Evolutionary conservation across 2,329 filamentous ascomycete genomes (phyloP).

Genomic region (Trichophyton mentagrophytes): DNA sequence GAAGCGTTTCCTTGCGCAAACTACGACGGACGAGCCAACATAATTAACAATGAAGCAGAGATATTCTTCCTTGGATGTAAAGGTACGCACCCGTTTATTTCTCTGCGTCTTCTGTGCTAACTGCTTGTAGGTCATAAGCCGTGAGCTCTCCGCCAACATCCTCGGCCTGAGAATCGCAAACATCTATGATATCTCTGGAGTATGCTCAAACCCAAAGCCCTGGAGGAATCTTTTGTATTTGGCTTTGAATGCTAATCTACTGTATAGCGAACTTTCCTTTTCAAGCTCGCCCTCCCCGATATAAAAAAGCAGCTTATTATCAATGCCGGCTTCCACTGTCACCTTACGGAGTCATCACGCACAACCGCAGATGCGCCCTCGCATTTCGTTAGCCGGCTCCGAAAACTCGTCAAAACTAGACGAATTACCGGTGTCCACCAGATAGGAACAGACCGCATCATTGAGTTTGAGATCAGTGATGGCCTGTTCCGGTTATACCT

Average conservation of each 20-base stretch:
- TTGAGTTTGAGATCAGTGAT: slow-evolving; percentile 87
- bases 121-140: slow-evolving; percentile 63
- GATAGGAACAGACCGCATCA: slow-evolving; percentile 82
- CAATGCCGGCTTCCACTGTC: slow-evolving; percentile 91
- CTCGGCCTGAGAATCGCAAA: slow-evolving; percentile 74
- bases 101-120: neutral
- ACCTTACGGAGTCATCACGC: slow-evolving; percentile 80
- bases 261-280: slow-evolving; percentile 65
- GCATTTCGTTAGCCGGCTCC: slow-evolving; percentile 67
- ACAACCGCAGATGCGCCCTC: slow-evolving; percentile 76
- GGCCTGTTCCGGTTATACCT: slow-evolving; percentile 76
- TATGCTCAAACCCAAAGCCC: slow-evolving; percentile 18
- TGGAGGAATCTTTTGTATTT: neutral
- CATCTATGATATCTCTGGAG: slow-evolving; percentile 86
- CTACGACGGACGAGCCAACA: neutral
- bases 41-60: slow-evolving; percentile 43
- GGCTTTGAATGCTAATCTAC: slow-evolving; percentile 8
- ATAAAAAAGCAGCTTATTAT: slow-evolving; percentile 80
- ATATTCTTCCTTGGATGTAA: slow-evolving; percentile 46
- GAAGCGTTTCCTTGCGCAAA: neutral
- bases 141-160: slow-evolving; percentile 71
- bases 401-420: slow-evolving; percentile 79
- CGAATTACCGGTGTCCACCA: slow-evolving; percentile 69
- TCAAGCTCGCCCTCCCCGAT: slow-evolving; percentile 88
- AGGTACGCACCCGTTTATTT: slow-evolving; percentile 25